Evolutionary conservation across 2,329 filamentous ascomycete species (phyloP), one percentile per base, ranked within the genome.

Genomic region (Colletotrichum neosansevieriae): DNA sequence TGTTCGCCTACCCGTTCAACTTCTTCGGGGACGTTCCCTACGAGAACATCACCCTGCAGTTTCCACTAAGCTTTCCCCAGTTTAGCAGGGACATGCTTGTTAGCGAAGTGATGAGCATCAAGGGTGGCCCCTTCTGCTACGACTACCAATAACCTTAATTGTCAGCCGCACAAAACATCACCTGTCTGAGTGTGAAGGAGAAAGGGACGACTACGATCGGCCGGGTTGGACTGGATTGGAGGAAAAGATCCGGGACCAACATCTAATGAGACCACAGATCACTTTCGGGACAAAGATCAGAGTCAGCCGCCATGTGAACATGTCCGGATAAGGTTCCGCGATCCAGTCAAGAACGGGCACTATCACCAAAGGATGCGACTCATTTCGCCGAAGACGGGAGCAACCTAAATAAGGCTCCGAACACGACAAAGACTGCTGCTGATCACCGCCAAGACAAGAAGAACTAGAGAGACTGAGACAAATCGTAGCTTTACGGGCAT

Each of bases 51-150:
- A 60, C 58, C 0, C 24, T 50, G 0, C 56, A 47, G 0, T 36
- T 32, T 24, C 42, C 56, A 40, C 0, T 34, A 10, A 34, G 42
- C 0, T 58, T 44, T n/a, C 44, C 44, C 13, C 13, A 29, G 7
- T 40, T 17, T 1, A 32, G 34, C 58, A 60, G 36, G 58, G 58
- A 60, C 2, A 29, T 50, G 34, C 34, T 34, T 12, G n/a, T 76
- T n/a, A 59, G 64, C 5, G 73, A 76, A n/a, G 44, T 76, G 15
- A 76, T 76, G 73, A 71, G 76, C 58, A 74, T 74, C 42, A 32
- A 56, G 19, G 72, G 50, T 58, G 68, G 24, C 2, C 44, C 61
- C 2, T 51, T 75, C 0, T 75, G 75, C n/a, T 74, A 72, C 61
- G 73, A 75, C 24, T 74, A 75, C 51, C 21, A 53, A 21, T 42